Base-by-base conservation (phyloP, 2,329 filamentous ascomycete genomes). In the Dryadomyces sulphureus region DNA sequence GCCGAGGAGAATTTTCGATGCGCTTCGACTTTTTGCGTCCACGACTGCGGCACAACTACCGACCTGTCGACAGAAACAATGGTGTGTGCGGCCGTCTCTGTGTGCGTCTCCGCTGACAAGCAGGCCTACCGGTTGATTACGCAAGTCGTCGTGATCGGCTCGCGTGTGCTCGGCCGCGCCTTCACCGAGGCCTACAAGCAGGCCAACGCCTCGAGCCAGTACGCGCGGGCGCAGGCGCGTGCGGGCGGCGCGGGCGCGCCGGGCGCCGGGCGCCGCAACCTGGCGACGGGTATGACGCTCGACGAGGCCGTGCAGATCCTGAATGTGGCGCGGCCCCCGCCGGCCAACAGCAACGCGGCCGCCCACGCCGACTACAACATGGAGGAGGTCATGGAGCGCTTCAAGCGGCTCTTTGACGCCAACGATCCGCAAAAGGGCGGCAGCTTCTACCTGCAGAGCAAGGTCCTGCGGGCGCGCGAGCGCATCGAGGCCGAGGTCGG, bases 371-470 rank as follows among this genome's bases (percentile, higher is more conserved):
- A 46, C 12, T 53, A 53, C 49, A 84, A 90, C 60, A 69, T 89
- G 61, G 84, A 89, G 56, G 73, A 82, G 53, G 79, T 94, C 46
- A 81, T 84, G 65, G 79, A 83, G 55, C 75, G 88, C 45, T 98
- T 96, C 73, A 96, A 96, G 76, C 79, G 82, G 53, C 69, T 98
- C 41, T 98, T 95, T 61, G 92, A 98, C 64, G 69, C 77, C 55
- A 98, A 98, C 67, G 85, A 98, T 53, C 90, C 92, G 11, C 74
- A 93, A 64, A 94, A 94, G 60, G 92, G 92, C 32, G 92, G 92
- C 45, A 95, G 88, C 58, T 98, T 98, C 66, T 98, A 98, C 65
- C 72, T 98, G 42, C 92, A 98, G 67, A 96, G 90, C 72, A 98
- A 98, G 68, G 79, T 98, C 46, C 66, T 96, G 55, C 74, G 92